Base-by-base conservation (phyloP, 768 basidiomycete species). In the Trametes cingulata region DNA sequence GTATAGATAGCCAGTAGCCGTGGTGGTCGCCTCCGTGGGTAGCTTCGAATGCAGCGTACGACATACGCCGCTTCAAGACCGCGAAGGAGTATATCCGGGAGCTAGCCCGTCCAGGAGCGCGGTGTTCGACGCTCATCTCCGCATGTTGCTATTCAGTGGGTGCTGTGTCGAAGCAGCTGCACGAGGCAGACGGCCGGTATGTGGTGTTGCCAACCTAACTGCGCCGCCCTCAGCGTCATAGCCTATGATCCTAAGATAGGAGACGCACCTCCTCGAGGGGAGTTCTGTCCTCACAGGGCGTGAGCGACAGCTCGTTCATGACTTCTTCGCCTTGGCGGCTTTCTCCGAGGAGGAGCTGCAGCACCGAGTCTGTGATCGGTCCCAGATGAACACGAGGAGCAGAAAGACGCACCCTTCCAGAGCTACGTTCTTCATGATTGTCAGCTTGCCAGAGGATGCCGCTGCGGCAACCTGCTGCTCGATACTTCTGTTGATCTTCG, bases 401-500 rank as follows among this genome's bases (percentile, higher is more conserved):
- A 39, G 20, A 54, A 14, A 15, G 7, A 65, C 73, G 24, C 60
- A 76, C 74, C 69, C 68, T 60, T 84, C 80, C 39, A 78, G 71
- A 19, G 73, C 78, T 14, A 76, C 73, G 61, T 87, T 83, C 76
- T 90, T 91, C 93, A 98, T 93, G 72, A 98, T 94, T 27, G 92
- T 92, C 62, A 98, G 79, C 72, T 92, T 93, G 39, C 95, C 95
- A 42, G 86, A 79, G 5, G 91, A 93, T 3, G 95, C 95, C 7
- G 93, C 93, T 49, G 85, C 77, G 13, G 93, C 90, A 86, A 95
- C 93, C 74, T 95, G 94, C 55, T 83, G 81, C 72, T 98, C 95
- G 67, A 98, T 95, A 20, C 90, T 91, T 72, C 85, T 87, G 72
- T 91, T 93, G 71, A 97, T 95, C 76, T 94, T 95, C 52, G 93